Base-by-base conservation (phyloP, 345 rosid species). In the Nephelium lappaceum region DNA sequence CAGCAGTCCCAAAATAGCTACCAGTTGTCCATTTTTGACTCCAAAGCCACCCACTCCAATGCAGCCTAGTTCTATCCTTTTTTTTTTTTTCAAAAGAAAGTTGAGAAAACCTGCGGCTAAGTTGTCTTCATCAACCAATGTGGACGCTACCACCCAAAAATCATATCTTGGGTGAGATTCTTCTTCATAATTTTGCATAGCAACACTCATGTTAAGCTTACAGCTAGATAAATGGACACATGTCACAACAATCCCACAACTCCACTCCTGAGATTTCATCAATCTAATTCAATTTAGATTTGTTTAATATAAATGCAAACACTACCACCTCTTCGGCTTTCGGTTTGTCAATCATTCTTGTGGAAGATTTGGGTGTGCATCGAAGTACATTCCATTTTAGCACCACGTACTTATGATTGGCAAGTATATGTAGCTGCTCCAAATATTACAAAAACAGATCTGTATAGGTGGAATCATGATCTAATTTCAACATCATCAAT, bases 361-460 rank as follows among this genome's bases (percentile, higher is more conserved):
- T 58, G 57, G 24, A 12, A 78, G 81, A 78, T 85, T 78, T 78
- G 57, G 73, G 72, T 19, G 74, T 62, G 21, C 21, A 4, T 60
- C 69, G 66, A 60, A 76, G 83, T 68, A 84, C 85, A 80, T 84
- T 80, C 81, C 81, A 84, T 75, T 75, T 77, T 60, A 60, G 25
- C 24, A 81, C 78, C 51, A 74, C 69, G 87, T 82, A 81, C 85
- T 72, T 80, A 63, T 83, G 79, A 84, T 84, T 81, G 83, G n/a
- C 79, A 76, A 42, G 66, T 66, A 76, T 58, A 42, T 63, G 21
- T 38, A 5, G 51, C 53, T 43, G 19, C 39, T 31, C 15, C 25
- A 60, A 11, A 60, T 36, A 25, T 77, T 11, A 60, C 27, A 64
- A 15, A 78, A 43, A 76, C 84, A 77, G 49, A 81, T 80, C 71